Evolutionary conservation across 495 filamentous ascomycete species (phyloP).

Genomic region (Letharia columbiana): DNA sequence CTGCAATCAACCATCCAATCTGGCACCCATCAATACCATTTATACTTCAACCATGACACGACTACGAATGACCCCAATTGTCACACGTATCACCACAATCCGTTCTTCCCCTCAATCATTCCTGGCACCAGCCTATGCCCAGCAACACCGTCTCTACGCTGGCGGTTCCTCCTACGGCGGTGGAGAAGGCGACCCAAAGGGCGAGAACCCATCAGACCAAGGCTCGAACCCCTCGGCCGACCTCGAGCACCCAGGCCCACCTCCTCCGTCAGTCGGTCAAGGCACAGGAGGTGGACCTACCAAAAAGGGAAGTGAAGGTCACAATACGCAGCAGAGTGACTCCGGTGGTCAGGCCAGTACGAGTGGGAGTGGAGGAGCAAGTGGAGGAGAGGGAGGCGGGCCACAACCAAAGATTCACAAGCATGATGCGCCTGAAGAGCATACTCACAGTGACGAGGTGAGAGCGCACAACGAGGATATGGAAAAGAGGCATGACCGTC

Average conservation of each 20-base stretch:
- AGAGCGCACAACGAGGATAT: conserved; percentile 22
- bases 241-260: conserved; percentile 29
- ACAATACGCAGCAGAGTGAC: conserved; percentile 20
- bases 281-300: conserved; percentile 24
- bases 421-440: conserved; percentile 14
- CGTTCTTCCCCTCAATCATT: conserved; percentile 2
- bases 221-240: conserved; percentile 28
- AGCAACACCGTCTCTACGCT: conserved; percentile 22
- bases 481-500: conserved; percentile 26
- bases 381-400: conserved; percentile 4
- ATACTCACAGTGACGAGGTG: conserved; percentile 27
- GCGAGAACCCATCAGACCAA: conserved; percentile 33
- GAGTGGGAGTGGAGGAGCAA: conserved; percentile 9
- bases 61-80: conserved; percentile 5
- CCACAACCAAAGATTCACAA: conserved; percentile 29
- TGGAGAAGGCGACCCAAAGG: conserved; percentile 25
- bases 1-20: not conserved
- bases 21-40: not conserved
- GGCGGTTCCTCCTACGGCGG: conserved; percentile 20
- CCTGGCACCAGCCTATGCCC: conserved; percentile 6
- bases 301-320: conserved; percentile 21
- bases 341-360: conserved; percentile 11
- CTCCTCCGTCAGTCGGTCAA: conserved; percentile 25
- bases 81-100: not conserved
- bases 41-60: conserved; percentile 3